Base-by-base conservation (phyloP, 768 basidiomycete species). In the Panaeolus cyanescens region DNA sequence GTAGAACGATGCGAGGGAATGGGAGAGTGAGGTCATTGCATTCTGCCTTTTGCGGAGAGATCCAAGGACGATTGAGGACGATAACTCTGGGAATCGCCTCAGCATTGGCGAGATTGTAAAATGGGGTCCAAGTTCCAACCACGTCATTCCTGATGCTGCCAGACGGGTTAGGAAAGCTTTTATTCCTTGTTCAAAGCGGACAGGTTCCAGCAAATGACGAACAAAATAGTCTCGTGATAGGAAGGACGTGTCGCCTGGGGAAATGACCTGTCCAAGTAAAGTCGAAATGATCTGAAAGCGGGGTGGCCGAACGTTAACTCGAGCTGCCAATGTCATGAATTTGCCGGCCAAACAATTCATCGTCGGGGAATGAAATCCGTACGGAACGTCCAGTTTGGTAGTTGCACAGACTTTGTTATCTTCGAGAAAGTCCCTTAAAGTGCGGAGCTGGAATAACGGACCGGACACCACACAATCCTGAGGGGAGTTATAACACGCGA, bases 51-150 rank as follows among this genome's bases (percentile, higher is more conserved):
- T 84, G 33, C 79, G 73, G 53, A 90, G 71, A 0, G 88, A 86
- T 0, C 79, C 72, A 32, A 92, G 72, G 9, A 85, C 71, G 3
- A 81, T 36, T 15, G 74, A 69, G 36, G 68, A 62, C 4, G 75
- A 68, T 12, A 81, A 55, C 0, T 69, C 63, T 15, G 74, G 65
- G 58, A 76, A 77, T 9, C 77, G 74, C 68, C 78, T 80, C 8
- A 92, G 67, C 81, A 89, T 83, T 0, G 87, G 82, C 3, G 90
- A 74, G 13, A 80, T 79, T 3, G 79, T 79, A 0, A 83, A 74
- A 62, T 90, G 87, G 10, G 90, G 87, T 1, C 90, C 85, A 40
- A 91, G 79, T 70, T 92, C 90, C 7, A 92, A 75, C 85, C 85
- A 91, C 0, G 77, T 60, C 42, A 65, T 79, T 39, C 77, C 77